Percentiles rank a stretch among this genome's conserved stretches.
These are phyloP conservation scores for Bifiguratus adelaidae DNA, from an alignment of 192 early-diverging fungal genomes.

Conservation along the genomic window DNA sequence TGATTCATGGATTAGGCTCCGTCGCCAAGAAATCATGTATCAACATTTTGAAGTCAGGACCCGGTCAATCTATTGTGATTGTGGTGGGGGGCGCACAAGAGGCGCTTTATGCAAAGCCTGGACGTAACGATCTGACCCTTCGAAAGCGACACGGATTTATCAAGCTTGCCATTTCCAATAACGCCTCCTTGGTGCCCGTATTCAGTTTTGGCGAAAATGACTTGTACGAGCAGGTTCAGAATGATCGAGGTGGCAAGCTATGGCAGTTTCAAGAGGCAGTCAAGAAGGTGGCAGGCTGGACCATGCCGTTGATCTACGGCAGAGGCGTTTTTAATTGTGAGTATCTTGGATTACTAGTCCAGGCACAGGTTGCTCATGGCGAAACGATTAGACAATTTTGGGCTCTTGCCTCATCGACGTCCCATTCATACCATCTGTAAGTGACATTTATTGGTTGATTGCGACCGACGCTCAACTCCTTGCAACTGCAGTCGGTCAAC, in stretches of 20 bases:
- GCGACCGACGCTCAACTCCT: not conserved
- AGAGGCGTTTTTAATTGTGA: constrained; percentile 83
- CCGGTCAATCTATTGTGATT: constrained; percentile 60
- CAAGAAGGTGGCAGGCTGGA: constrained; percentile 60
- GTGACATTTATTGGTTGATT: not conserved
- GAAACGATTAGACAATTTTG: constrained; percentile 31
- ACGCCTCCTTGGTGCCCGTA: constrained; percentile 73
- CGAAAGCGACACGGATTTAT: constrained; percentile 84
- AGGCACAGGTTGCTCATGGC: not conserved
- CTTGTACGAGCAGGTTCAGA: constrained; percentile 69
- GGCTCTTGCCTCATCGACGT: constrained; percentile 36
- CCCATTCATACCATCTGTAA: constrained; percentile 30
- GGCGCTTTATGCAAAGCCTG: constrained; percentile 55
- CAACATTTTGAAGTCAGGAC: constrained; percentile 58
- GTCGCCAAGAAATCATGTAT: constrained; percentile 71
- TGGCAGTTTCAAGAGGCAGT: constrained; percentile 62
- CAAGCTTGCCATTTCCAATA: constrained; percentile 70
- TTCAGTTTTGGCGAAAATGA: constrained; percentile 95
- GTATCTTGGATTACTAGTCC: constrained; percentile 13
- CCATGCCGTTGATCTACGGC: constrained; percentile 71
- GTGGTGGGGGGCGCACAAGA: constrained; percentile 92
- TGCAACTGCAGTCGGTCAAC: constrained; percentile 37
- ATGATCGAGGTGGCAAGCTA: constrained; percentile 50
- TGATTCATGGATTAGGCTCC: constrained; percentile 68
- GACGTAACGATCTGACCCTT: constrained; percentile 56